A percentile compares a stretch with the other conserved stretches of the same genome.
Evolutionary conservation across 2,329 filamentous ascomycete species (phyloP).

Genomic region (Colletotrichum cuscutae): DNA sequence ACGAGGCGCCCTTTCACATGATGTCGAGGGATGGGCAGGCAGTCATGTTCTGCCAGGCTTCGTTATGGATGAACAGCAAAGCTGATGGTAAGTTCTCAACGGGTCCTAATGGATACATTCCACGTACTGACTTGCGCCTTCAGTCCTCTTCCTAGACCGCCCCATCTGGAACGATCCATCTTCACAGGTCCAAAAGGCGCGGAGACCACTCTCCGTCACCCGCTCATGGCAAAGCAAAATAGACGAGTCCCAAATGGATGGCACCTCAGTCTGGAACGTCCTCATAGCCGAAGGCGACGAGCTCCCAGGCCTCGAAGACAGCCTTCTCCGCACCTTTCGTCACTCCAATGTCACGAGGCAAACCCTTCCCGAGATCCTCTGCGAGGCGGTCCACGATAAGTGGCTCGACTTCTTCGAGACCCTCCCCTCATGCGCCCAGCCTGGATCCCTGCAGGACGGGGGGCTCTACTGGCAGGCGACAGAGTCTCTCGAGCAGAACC

Average conservation of each 20-base stretch:
- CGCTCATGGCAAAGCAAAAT: slow-evolving; percentile 31
- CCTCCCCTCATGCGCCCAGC: slow-evolving; percentile 36
- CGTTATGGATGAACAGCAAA: slow-evolving; percentile 44
- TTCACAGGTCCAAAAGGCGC: slow-evolving; percentile 36
- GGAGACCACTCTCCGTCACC: slow-evolving; percentile 29
- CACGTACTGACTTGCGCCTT: background rate
- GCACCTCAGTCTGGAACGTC: slow-evolving; percentile 33
- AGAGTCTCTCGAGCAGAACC: slow-evolving; percentile 48
- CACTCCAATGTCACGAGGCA: slow-evolving; percentile 13
- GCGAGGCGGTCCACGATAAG: slow-evolving; percentile 40
- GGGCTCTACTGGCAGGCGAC: slow-evolving; percentile 44
- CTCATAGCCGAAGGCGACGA: slow-evolving; percentile 32
- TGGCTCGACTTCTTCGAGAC: slow-evolving; percentile 47
- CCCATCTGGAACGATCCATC: slow-evolving; percentile 38
- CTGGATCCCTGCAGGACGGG: slow-evolving; percentile 9
- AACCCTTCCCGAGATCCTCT: slow-evolving; percentile 35
- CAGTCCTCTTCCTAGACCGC: slow-evolving; percentile 46
- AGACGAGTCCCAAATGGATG: slow-evolving; percentile 31
- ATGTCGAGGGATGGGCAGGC: slow-evolving; percentile 37
- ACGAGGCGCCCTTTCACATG: slow-evolving; percentile 32
- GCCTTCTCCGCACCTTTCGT: slow-evolving; percentile 19
- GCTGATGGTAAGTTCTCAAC: slow-evolving; percentile 32
- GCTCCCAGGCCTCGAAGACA: slow-evolving; percentile 26
- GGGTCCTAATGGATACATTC: background rate
- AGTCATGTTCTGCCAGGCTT: slow-evolving; percentile 46